A percentile compares a stretch with the other conserved stretches of the same genome.
phyloP scores from a whole-genome alignment of 2,329 filamentous ascomycete genomes.

The Didymosphaeria variabile region DNA sequence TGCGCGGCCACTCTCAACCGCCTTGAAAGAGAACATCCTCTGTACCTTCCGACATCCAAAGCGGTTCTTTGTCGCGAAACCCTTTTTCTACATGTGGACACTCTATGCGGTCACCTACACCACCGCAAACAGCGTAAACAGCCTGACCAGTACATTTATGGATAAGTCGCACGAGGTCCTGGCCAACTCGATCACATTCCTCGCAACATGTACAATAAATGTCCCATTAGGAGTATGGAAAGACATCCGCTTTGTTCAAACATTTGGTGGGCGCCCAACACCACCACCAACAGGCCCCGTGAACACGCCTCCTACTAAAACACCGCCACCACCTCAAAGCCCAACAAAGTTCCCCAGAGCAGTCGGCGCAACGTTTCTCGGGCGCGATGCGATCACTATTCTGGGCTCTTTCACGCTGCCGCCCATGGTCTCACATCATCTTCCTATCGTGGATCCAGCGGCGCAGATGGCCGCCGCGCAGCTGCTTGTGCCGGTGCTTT shows the following conservation, averaged over 20 bases:
- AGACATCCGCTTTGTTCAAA: conserved; percentile 41
- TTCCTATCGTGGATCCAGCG: conserved; percentile 29
- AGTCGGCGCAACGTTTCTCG: conserved; percentile 36
- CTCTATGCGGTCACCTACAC: conserved; percentile 41
- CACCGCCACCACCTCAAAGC: conserved; percentile 9
- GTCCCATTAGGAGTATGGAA: conserved; percentile 40
- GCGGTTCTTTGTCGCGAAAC: conserved; percentile 36
- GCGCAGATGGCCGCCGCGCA: conserved; percentile 34
- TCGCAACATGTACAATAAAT: conserved; percentile 38
- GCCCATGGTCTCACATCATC: conserved; percentile 28
- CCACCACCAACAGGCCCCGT: conserved; percentile 10
- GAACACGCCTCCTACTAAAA: background rate
- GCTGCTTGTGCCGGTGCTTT: conserved; percentile 39
- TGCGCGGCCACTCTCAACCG: conserved; percentile 25
- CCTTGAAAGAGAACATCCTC: conserved; percentile 29
- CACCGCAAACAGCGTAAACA: conserved; percentile 38
- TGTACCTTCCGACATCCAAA: conserved; percentile 33
- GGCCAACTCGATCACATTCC: conserved; percentile 33
- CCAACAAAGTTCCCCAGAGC: conserved; percentile 23
- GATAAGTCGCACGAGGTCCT: conserved; percentile 24
- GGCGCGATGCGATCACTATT: conserved; percentile 42
- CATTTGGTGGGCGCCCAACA: conserved; percentile 30
- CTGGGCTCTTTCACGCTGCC: conserved; percentile 42
- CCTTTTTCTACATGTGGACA: conserved; percentile 40
- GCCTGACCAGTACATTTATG: conserved; percentile 22